A percentile compares a stretch with the other conserved stretches of the same genome.
phyloP scores from a whole-genome alignment of 176 grass and related monocot genomes.

The Thalia dealbata region DNA sequence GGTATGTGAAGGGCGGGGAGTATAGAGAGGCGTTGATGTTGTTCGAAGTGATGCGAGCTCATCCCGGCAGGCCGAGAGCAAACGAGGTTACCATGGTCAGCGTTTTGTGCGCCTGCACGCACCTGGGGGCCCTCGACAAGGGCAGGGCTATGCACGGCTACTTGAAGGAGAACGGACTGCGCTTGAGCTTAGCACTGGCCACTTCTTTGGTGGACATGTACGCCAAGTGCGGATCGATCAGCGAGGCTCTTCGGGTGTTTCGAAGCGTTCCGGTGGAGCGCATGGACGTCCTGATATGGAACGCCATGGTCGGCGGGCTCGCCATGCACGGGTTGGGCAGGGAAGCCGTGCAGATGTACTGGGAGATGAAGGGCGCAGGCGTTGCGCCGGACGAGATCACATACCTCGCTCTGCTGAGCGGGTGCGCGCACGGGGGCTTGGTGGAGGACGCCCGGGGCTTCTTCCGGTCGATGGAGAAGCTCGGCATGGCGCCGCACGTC shows the following conservation, averaged over 20 bases:
- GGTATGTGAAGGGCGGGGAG: conserved; percentile 49
- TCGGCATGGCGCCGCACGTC: conserved; percentile 35
- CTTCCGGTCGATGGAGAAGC: conserved; percentile 40
- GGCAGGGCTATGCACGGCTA: conserved; percentile 36
- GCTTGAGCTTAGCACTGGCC: conserved; percentile 23
- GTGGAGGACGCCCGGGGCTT: conserved; percentile 47
- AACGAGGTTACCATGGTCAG: conserved; percentile 56
- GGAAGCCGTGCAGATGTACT: conserved; percentile 39
- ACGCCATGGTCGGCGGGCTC: conserved; percentile 43
- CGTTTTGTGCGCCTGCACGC: conserved; percentile 43
- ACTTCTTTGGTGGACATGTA: conserved; percentile 64
- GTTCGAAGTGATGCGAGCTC: conserved; percentile 40
- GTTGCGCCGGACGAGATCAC: conserved; percentile 57
- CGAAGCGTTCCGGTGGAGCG: conserved; percentile 18
- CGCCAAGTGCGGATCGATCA: conserved; percentile 42
- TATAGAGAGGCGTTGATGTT: conserved; percentile 30
- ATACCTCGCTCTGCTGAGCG: conserved; percentile 35
- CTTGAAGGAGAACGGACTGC: conserved; percentile 31
- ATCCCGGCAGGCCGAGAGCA: conserved; percentile 6
- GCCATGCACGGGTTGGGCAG: conserved; percentile 41
- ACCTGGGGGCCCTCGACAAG: conserved; percentile 39
- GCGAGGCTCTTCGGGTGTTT: conserved; percentile 43
- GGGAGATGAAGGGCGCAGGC: conserved; percentile 29
- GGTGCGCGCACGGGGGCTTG: conserved; percentile 51
- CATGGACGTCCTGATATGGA: conserved; percentile 62